These are phyloP conservation scores for Polygonum maritimum DNA, from an alignment of 148 eudicot genomes.

Conservation along the genomic window DNA sequence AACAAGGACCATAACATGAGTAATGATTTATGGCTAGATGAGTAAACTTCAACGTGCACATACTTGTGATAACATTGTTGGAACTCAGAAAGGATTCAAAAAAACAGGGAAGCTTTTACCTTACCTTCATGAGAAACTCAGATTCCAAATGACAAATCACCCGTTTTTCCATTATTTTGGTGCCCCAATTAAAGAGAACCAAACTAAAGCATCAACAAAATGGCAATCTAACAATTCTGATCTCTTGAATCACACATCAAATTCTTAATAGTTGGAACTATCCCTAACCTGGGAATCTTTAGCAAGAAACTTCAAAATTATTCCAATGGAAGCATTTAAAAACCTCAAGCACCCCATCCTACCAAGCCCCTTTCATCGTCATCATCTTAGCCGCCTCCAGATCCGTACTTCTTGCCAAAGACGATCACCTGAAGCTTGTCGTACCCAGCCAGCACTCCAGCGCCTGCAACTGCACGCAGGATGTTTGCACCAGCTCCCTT, in stretches of 20 bases:
- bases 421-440: constrained; percentile 30
- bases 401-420: constrained; percentile 31
- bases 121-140: not conserved
- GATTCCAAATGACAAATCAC: not conserved
- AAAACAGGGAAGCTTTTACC: too few relatives aligned
- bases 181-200: not conserved
- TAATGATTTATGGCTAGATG: not conserved
- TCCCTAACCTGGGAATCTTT: not conserved
- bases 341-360: not conserved
- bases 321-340: not conserved
- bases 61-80: too few relatives aligned
- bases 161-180: not conserved
- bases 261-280: not conserved
- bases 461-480: constrained; percentile 40
- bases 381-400: constrained; percentile 19
- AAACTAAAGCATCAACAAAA: not conserved
- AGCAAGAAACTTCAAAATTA: not conserved
- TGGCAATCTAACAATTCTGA: not conserved
- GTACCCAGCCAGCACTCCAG: constrained; percentile 37
- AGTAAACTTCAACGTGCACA: not conserved
- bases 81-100: too few relatives aligned
- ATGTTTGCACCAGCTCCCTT: constrained; percentile 43
- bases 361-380: not conserved
- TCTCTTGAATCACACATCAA: not conserved
- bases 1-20: too few relatives aligned